phyloP scores from a whole-genome alignment of 768 basidiomycete genomes.

The Rhizopogon vulgaris region DNA sequence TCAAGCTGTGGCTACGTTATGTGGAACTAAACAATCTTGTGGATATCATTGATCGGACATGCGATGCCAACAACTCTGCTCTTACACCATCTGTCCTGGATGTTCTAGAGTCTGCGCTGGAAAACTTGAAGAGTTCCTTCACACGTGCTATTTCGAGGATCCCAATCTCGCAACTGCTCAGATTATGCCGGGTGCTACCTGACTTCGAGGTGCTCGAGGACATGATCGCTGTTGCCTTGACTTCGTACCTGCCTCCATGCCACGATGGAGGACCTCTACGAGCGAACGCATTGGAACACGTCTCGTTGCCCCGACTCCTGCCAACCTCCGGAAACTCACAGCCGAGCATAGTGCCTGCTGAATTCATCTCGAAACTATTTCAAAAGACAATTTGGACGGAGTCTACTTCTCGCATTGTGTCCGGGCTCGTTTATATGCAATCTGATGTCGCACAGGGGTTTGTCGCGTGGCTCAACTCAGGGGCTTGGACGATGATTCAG shows the following conservation, averaged over 20 bases:
- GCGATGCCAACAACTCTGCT: slow-evolving; percentile 1
- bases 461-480: slow-evolving; percentile 33
- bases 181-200: slow-evolving; percentile 29
- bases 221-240: slow-evolving; percentile 38
- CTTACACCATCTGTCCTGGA: slow-evolving; percentile 24
- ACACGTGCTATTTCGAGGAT: slow-evolving; percentile 3
- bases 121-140: slow-evolving; percentile 14
- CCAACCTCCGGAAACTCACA: background rate
- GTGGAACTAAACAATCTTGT: slow-evolving; percentile 38
- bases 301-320: background rate
- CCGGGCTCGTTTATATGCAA: slow-evolving; percentile 35
- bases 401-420: slow-evolving; percentile 38
- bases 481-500: slow-evolving; percentile 12
- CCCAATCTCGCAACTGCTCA: slow-evolving; percentile 33
- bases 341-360: slow-evolving; percentile 9
- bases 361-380: slow-evolving; percentile 33
- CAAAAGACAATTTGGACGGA: slow-evolving; percentile 35
- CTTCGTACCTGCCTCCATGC: slow-evolving; percentile 26
- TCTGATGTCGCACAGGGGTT: background rate
- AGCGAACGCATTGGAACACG: slow-evolving; percentile 3
- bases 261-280: slow-evolving; percentile 17
- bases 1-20: slow-evolving; percentile 51
- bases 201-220: slow-evolving; percentile 37
- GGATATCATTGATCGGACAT: slow-evolving; percentile 32
- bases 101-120: slow-evolving; percentile 32